These are phyloP conservation scores for Colletotrichum spaethianum DNA, from an alignment of 2,329 filamentous ascomycete genomes.

Conservation along the genomic window DNA sequence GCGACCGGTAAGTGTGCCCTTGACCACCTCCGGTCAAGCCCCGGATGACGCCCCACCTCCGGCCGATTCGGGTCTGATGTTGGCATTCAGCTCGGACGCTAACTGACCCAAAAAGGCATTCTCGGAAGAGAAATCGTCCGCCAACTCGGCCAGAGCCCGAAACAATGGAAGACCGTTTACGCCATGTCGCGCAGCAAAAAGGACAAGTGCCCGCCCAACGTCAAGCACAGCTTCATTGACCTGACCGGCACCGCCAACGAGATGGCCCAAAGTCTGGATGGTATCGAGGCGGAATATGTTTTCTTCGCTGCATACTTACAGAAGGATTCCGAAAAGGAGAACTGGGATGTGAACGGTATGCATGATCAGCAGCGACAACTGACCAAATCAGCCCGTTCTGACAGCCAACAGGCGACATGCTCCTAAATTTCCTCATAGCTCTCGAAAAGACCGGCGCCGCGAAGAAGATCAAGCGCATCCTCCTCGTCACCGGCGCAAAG, in stretches of 20 bases:
- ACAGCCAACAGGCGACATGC: slow-evolving; percentile 52
- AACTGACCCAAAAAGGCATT: slow-evolving; percentile 39
- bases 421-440: slow-evolving; percentile 62
- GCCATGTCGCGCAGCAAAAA: slow-evolving; percentile 47
- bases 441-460: slow-evolving; percentile 58
- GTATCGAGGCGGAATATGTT: slow-evolving; percentile 45
- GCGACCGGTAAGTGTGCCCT: slow-evolving; percentile 25
- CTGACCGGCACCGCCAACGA: slow-evolving; percentile 43
- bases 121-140: slow-evolving; percentile 47
- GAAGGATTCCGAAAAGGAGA: slow-evolving; percentile 44
- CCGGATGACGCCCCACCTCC: not conserved
- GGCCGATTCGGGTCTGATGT: not conserved
- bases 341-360: slow-evolving; percentile 47
- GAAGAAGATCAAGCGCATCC: slow-evolving; percentile 60
- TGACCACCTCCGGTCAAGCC: not conserved
- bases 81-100: not conserved
- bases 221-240: slow-evolving; percentile 45
- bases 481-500: slow-evolving; percentile 64
- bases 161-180: slow-evolving; percentile 44
- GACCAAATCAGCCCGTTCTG: not conserved
- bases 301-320: slow-evolving; percentile 47
- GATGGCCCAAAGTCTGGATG: slow-evolving; percentile 46
- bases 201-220: slow-evolving; percentile 43
- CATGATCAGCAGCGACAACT: too few relatives aligned
- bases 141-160: slow-evolving; percentile 36